Evolutionary conservation across 140 eudicot genomes (phyloP).

Genomic region (Cichorium intybus): DNA sequence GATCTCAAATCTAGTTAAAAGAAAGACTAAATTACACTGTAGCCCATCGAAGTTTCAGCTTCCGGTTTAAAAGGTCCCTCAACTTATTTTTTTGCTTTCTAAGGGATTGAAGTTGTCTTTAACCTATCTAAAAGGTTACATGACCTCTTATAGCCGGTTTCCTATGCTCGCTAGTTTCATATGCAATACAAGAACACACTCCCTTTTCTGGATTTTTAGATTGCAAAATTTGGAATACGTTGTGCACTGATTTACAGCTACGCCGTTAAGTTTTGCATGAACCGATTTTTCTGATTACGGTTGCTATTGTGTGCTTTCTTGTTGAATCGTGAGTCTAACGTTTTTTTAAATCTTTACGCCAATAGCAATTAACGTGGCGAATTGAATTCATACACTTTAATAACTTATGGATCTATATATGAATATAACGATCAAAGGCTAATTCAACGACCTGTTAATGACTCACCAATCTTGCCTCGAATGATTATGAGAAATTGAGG

Average conservation of each 20-base stretch:
- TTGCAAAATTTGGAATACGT: not conserved
- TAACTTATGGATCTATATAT: not conserved
- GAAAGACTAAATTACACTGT: too few relatives aligned
- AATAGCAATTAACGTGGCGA: not conserved
- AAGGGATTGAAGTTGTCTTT: too few relatives aligned
- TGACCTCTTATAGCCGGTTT: too few relatives aligned
- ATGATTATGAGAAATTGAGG: conserved; percentile 64
- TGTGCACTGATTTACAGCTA: not conserved
- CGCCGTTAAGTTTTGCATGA: too few relatives aligned
- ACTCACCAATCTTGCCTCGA: conserved; percentile 11
- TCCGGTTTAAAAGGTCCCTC: too few relatives aligned
- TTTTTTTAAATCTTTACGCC: not conserved
- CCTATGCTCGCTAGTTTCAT: too few relatives aligned
- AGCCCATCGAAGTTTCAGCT: too few relatives aligned
- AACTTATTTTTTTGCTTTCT: too few relatives aligned
- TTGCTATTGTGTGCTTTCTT: not conserved
- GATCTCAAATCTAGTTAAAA: too few relatives aligned
- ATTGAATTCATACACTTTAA: not conserved
- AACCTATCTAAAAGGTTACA: too few relatives aligned
- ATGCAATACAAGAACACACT: too few relatives aligned
- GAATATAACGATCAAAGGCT: not conserved
- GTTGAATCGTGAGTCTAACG: not conserved
- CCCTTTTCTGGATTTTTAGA: not conserved
- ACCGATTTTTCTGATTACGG: too few relatives aligned
- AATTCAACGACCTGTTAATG: not conserved